These are phyloP conservation scores for Sordariomycetes sp. DNA, from an alignment of 2,329 filamentous ascomycete species.

Conservation along the genomic window DNA sequence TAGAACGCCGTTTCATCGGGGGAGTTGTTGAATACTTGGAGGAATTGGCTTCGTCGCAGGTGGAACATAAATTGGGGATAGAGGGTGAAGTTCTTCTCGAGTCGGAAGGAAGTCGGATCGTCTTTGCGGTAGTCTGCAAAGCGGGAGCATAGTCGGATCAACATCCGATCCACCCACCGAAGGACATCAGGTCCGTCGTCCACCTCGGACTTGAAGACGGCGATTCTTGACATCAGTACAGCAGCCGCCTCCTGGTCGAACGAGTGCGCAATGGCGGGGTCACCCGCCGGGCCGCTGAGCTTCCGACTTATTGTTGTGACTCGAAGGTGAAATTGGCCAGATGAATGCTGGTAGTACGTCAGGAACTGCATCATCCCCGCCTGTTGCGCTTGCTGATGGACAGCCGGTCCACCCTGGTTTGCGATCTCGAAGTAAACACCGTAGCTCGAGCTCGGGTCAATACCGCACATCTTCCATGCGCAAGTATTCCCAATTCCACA, in stretches of 20 bases:
- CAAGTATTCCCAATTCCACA: slow-evolving; percentile 98
- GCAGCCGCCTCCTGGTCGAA: slow-evolving; percentile 98
- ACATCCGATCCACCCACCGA: slow-evolving; percentile 96
- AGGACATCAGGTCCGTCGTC: slow-evolving; percentile 97
- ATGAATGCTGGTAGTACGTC: slow-evolving; percentile 96
- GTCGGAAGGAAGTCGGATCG: slow-evolving; percentile 87
- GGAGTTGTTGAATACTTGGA: slow-evolving; percentile 99
- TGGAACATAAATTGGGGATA: slow-evolving; percentile 99
- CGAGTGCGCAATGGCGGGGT: slow-evolving; percentile 88
- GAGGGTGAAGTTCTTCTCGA: slow-evolving; percentile 98
- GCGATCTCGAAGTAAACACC: slow-evolving; percentile 97
- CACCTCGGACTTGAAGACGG: slow-evolving; percentile 96
- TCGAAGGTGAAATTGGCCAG: slow-evolving; percentile 87
- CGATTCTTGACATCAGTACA: slow-evolving; percentile 97
- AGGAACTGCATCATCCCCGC: slow-evolving; percentile 97
- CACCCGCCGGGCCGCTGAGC: slow-evolving; percentile 83
- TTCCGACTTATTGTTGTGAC: slow-evolving; percentile 90
- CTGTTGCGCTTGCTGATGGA: slow-evolving; percentile 75
- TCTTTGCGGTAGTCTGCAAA: slow-evolving; percentile 98
- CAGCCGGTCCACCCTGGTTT: slow-evolving; percentile 74
- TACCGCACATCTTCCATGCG: slow-evolving; percentile 99
- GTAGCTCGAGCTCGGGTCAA: slow-evolving; percentile 87
- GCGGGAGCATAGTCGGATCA: slow-evolving; percentile 88
- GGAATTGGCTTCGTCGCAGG: slow-evolving; percentile 86
- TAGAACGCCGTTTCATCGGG: slow-evolving; percentile 99